Evolutionary conservation across 306 rosid species (phyloP).

Genomic region (Vigna nakashimae): DNA sequence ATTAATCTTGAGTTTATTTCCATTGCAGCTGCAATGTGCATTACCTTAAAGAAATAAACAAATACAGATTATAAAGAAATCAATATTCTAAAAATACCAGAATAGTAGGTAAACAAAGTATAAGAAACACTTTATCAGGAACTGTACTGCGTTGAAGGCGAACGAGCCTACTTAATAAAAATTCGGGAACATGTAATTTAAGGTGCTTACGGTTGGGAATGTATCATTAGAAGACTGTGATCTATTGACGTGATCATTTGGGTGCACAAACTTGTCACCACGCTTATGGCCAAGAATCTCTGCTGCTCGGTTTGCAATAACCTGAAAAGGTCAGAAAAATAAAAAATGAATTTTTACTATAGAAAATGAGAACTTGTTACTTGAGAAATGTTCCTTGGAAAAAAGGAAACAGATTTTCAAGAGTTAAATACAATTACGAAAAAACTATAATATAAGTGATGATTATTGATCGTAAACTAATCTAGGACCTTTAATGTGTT

Average conservation of each 20-base stretch:
- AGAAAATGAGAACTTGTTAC: neutral
- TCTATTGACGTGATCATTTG: conserved; percentile 97
- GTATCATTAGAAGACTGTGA: conserved; percentile 98
- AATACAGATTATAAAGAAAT: neutral
- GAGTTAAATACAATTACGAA: neutral
- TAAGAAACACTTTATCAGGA: conserved; percentile 2
- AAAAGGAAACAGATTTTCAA: conserved; percentile 23
- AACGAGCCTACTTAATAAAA: conserved; percentile 7
- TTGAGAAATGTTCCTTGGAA: neutral
- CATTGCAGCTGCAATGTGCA: conserved; percentile 94
- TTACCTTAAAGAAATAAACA: conserved; percentile 65
- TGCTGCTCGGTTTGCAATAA: conserved; percentile 94
- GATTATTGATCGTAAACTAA: neutral
- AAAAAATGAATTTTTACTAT: neutral
- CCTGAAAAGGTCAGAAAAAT: conserved; percentile 56
- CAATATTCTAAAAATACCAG: conserved; percentile 16
- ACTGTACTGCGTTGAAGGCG: neutral
- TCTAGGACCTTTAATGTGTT: neutral
- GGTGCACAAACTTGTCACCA: conserved; percentile 92
- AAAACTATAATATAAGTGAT: neutral
- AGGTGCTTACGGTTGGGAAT: conserved; percentile 83
- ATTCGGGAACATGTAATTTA: neutral
- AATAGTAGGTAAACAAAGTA: conserved; percentile 14
- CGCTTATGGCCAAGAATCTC: conserved; percentile 96
- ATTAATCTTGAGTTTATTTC: conserved; percentile 84